Evolutionary conservation across 331 rosid genomes (phyloP).

Genomic region (Malus hybrid): DNA sequence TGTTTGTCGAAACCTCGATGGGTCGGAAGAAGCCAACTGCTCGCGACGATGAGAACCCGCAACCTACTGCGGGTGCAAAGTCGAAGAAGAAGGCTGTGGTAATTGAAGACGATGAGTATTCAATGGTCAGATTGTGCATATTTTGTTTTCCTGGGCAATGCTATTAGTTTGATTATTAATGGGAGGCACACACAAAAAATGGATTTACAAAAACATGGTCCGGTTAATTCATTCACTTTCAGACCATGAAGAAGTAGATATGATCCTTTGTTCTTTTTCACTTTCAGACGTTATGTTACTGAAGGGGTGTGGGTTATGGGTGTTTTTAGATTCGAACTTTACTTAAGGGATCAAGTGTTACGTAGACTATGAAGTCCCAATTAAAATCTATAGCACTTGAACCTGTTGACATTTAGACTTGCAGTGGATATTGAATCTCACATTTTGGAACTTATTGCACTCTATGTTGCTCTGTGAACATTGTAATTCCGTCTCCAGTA

Average conservation of each 20-base stretch:
- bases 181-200: too few species aligned
- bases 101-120: constrained; percentile 77
- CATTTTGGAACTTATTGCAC: not conserved
- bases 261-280: too few species aligned
- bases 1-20: constrained; percentile 37
- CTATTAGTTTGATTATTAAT: too few species aligned
- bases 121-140: not conserved
- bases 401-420: not conserved
- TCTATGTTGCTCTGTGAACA: not conserved
- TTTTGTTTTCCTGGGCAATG: too few species aligned
- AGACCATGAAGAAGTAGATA: too few species aligned
- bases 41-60: constrained; percentile 55
- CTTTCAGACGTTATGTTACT: too few species aligned
- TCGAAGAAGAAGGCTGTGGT: constrained; percentile 59
- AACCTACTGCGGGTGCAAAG: constrained; percentile 45
- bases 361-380: not conserved
- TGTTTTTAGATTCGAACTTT: not conserved
- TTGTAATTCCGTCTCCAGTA: not conserved
- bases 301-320: too few species aligned
- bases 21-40: constrained; percentile 67
- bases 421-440: not conserved
- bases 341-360: not conserved
- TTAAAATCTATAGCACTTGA: not conserved
- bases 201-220: too few species aligned
- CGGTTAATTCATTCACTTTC: too few species aligned